Evolutionary conservation across 2,329 filamentous ascomycete genomes (phyloP), one percentile per base, ranked within the genome.

Genomic region (Clarireedia sp.): DNA sequence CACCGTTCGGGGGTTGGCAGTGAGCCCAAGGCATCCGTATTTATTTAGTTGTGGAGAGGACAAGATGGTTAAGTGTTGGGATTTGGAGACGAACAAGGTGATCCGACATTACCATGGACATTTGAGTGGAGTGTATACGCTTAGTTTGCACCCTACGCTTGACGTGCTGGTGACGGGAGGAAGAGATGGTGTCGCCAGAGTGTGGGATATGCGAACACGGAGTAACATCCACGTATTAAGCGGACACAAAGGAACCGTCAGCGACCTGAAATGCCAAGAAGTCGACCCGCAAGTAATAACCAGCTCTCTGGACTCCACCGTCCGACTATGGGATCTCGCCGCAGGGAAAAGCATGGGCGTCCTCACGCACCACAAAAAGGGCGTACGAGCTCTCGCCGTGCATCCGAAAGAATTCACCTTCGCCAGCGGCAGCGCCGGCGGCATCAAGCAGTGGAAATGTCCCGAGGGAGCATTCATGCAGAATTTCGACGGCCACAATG

Each of bases 31-130:
- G 47, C 94, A 99, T 73, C 95, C 94, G 0, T 99, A 99, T 68
- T 80, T 99, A 9, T 99, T 99, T 72, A 96, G 90, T 10, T 99
- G 94, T 67, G 95, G 90, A 57, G 94, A 99, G 72, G 94, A 99
- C 71, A 99, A 99, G 76, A 96, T 96, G 91, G 94, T 99, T 60
- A 99, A 99, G 73, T 99, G 94, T 74, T 99, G 94, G 94, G 94
- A 99, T 74, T 75, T 99, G 62, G 94, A 99, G 72, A 96, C 92
- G n/a, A 99, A 99, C 76, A 96, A 96, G 72, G 94, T 99, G 58
- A 96, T 97, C 68, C 83, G 92, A 40, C 90, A 96, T 72, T 99
- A 97, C 71, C 94, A 99, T 70, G 95, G 95, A 17, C 94, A 99
- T 73, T 76, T 99, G 21, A 95, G 89, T 64, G 94, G 94, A 61